Evolutionary conservation across 768 basidiomycete genomes (phyloP), one percentile per base, ranked within the genome.

Genomic region (Coprinellus micaceus): DNA sequence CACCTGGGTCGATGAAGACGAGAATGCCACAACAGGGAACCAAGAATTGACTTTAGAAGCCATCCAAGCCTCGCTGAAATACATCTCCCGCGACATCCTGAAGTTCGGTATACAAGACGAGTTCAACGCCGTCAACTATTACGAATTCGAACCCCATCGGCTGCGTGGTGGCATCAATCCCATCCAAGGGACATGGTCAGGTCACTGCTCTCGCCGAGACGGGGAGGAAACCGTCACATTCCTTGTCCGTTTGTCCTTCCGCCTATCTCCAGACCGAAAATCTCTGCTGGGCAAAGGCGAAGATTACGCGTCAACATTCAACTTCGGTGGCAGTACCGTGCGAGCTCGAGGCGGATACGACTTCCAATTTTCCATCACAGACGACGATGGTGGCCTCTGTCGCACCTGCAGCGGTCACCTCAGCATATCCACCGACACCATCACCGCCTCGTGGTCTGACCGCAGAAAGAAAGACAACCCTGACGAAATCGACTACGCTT

Each of bases 121-220:
- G 9, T 74, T 69, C 56, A 65, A 69, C 17, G 64, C 63, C 5
- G 64, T 68, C 4, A 61, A 71, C 52, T 72, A 72, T 56, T 65
- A 62, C 54, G 70, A 71, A 49, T 68, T 70, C 33, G 71, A 71
- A 26, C 61, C 63, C 2, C 61, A 56, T 21, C 63, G 60, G 22
- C 58, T 64, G 17, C 52, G 48, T n/a, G 29, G 15, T 19, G 41
- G 41, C 22, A 54, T 62, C 12, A 59, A 64, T 24, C 63, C 66
- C 5, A 63, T 67, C 4, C 68, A 72, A 50, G 72, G 72, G 4
- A 68, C 69, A 5, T 72, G 72, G 72, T 65, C 70, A 7, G 71
- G 71, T 3, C 68, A 69, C 40, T 69, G 67, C 53, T 52, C 58
- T 13, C 66, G 56, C 19, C 44, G 41, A 24, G 53, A 54, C 12